A percentile compares a stretch with the other conserved stretches of the same genome.
These are phyloP conservation scores for Dothideomycetes sp. DNA, from an alignment of 2,329 filamentous ascomycete species.

Conservation along the genomic window DNA sequence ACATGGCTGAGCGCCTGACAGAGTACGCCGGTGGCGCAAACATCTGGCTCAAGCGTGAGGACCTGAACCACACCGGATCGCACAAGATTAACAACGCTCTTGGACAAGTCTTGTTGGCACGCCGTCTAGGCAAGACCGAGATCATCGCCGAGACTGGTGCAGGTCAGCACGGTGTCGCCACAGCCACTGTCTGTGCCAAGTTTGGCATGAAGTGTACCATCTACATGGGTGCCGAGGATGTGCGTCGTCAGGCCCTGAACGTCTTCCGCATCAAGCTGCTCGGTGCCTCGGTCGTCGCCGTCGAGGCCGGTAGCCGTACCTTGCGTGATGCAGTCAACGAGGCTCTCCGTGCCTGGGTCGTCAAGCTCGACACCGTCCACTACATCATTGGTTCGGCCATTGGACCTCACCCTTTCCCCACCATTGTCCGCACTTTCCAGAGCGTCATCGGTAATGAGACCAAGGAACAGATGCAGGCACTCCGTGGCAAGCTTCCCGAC, in stretches of 20 bases:
- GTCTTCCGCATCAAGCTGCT: conserved; percentile 98
- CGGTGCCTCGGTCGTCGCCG: conserved; percentile 83
- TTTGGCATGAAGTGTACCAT: conserved; percentile 97
- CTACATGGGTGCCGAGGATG: conserved; percentile 97
- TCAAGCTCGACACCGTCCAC: conserved; percentile 85
- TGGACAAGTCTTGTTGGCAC: conserved; percentile 81
- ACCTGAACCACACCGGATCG: conserved; percentile 93
- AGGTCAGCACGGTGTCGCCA: conserved; percentile 95
- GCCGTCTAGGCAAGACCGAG: conserved; percentile 81
- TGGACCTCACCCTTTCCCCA: conserved; percentile 94
- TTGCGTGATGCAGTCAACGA: conserved; percentile 72
- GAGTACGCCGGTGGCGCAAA: conserved; percentile 84
- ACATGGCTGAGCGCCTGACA: conserved; percentile 79
- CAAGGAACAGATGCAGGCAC: conserved; percentile 77
- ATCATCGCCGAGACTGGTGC: conserved; percentile 98
- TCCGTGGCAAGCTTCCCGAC: conserved; percentile 82
- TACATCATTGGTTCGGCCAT: conserved; percentile 98
- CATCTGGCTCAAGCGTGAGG: conserved; percentile 96
- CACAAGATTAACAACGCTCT: conserved; percentile 99
- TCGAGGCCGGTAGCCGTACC: conserved; percentile 74
- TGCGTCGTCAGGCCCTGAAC: conserved; percentile 89
- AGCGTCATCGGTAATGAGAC: conserved; percentile 93
- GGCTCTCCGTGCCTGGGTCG: conserved; percentile 87
- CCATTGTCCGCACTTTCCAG: conserved; percentile 95
- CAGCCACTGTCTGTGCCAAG: conserved; percentile 93